Conservation (phyloP, 1,284 basidiomycete genomes). For the Pulchroboletus neoregius region DNA sequence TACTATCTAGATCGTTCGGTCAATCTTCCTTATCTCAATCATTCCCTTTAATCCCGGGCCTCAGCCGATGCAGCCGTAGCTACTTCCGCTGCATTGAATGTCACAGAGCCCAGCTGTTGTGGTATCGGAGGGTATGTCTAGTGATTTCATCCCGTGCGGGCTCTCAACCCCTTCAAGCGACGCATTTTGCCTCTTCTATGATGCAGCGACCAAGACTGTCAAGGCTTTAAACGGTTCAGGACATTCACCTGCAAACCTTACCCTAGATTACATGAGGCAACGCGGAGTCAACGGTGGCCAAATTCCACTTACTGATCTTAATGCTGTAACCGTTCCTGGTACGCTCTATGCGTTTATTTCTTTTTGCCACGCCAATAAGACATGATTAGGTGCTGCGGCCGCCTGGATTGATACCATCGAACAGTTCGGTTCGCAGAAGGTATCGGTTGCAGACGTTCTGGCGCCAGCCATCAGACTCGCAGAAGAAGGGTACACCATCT, state of each 20-base stretch:
- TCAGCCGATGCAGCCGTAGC: constrained; percentile 73
- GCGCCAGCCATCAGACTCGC: constrained; percentile 83
- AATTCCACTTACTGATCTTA: constrained; percentile 75
- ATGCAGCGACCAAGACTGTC: constrained; percentile 76
- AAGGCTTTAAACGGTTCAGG: constrained; percentile 87
- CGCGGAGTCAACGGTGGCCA: constrained; percentile 65
- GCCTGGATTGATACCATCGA: constrained; percentile 91
- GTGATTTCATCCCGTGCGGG: not conserved
- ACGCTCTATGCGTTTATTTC: not conserved
- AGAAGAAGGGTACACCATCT: constrained; percentile 68
- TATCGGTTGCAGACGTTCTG: constrained; percentile 79
- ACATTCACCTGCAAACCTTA: constrained; percentile 75
- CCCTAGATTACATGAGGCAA: constrained; percentile 66
- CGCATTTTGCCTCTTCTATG: constrained; percentile 90
- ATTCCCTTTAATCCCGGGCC: not conserved
- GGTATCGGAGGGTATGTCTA: constrained; percentile 71
- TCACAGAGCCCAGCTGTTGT: constrained; percentile 78
- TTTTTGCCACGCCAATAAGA: not conserved
- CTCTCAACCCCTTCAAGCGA: constrained; percentile 49
- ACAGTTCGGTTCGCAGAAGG: constrained; percentile 77
- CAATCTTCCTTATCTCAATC: not conserved
- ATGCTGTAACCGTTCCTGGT: constrained; percentile 91
- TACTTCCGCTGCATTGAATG: constrained; percentile 84
- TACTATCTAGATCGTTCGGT: constrained; percentile 23
- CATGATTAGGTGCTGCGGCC: constrained; percentile 71